phyloP scores from a whole-genome alignment of 352 stramenopile species.

The Phytopythium montanum region DNA sequence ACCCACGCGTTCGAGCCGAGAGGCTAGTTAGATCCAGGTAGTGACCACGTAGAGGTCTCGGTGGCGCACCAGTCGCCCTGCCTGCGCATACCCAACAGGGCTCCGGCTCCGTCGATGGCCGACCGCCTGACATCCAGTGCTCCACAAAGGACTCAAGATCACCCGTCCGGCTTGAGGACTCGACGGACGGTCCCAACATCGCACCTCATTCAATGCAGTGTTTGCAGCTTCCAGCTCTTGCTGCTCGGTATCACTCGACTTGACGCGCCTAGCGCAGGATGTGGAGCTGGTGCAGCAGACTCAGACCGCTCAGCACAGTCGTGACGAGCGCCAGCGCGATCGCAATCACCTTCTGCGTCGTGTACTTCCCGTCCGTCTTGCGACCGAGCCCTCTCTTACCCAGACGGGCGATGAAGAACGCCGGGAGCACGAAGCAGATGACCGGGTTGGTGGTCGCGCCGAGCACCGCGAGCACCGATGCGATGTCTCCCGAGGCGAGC shows the following conservation, averaged over 20 bases:
- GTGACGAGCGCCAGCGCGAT: slow-evolving; percentile 40
- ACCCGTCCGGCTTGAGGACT: no score
- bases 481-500: slow-evolving; percentile 75
- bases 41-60: background rate
- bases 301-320: slow-evolving; percentile 44
- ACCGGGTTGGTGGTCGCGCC: slow-evolving; percentile 83
- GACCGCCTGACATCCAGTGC: background rate
- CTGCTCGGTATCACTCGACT: background rate
- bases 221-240: background rate
- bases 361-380: slow-evolving; percentile 20
- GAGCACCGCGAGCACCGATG: slow-evolving; percentile 78
- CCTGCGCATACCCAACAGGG: background rate
- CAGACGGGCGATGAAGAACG: slow-evolving; percentile 68
- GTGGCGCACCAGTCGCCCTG: background rate
- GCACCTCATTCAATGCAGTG: background rate
- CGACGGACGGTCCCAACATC: no score
- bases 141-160: no score
- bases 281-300: slow-evolving; percentile 50
- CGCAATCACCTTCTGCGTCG: slow-evolving; percentile 39
- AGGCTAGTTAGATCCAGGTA: background rate
- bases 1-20: no score
- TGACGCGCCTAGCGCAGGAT: slow-evolving; percentile 13
- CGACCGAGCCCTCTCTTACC: slow-evolving; percentile 20
- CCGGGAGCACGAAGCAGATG: slow-evolving; percentile 87
- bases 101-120: no score